Evolutionary conservation across 2,329 filamentous ascomycete genomes (phyloP).

Genomic region (Colletotrichum tabaci): DNA sequence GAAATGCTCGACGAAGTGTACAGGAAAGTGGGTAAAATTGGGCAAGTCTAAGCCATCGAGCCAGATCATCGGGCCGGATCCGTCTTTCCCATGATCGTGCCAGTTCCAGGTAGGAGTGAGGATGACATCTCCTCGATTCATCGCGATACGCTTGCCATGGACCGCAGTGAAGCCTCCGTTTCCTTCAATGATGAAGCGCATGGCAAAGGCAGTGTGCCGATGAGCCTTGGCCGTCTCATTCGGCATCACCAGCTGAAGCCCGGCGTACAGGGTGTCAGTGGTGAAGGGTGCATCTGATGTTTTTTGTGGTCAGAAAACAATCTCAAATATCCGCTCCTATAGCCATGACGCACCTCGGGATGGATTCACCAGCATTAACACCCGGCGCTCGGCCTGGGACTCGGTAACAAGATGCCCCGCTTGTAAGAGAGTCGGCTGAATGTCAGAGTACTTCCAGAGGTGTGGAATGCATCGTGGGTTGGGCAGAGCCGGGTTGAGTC

Average conservation of each 20-base stretch:
- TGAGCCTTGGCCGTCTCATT: conserved; percentile 67
- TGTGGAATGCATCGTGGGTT: conserved; percentile 57
- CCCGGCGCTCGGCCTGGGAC: conserved; percentile 55
- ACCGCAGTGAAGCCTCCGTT: conserved; percentile 68
- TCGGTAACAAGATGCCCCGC: conserved; percentile 52
- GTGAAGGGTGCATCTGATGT: conserved; percentile 63
- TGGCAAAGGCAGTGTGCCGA: conserved; percentile 67
- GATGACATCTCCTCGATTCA: conserved; percentile 67
- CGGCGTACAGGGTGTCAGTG: conserved; percentile 69
- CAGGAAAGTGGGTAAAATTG: conserved; percentile 63
- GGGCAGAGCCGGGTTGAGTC: conserved; percentile 60
- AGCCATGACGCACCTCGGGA: conserved; percentile 44
- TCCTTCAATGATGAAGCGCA: conserved; percentile 70
- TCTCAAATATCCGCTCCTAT: conserved; percentile 40
- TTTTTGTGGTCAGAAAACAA: neutral
- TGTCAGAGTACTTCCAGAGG: conserved; percentile 51
- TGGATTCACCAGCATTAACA: conserved; percentile 56
- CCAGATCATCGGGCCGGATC: conserved; percentile 68
- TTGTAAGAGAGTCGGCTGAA: conserved; percentile 51
- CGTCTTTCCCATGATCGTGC: conserved; percentile 70
- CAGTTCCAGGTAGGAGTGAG: conserved; percentile 70
- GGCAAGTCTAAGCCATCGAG: conserved; percentile 69
- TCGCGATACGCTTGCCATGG: conserved; percentile 63
- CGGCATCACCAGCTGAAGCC: conserved; percentile 68
- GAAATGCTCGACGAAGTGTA: conserved; percentile 68